phyloP scores from a whole-genome alignment of 176 grass and related monocot genomes.

The Eleusine indica region DNA sequence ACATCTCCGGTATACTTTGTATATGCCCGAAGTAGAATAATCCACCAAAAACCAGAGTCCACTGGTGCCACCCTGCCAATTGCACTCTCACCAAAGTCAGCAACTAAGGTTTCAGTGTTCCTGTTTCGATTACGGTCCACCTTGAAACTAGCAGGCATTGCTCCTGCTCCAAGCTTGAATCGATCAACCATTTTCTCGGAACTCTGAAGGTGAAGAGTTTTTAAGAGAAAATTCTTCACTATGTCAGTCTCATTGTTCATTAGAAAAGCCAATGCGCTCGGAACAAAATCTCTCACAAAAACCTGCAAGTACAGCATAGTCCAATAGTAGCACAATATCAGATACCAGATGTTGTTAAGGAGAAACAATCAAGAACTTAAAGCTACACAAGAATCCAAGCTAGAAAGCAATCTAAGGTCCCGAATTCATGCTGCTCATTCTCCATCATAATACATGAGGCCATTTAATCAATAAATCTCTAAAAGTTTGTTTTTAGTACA shows the following conservation, averaged over 20 bases:
- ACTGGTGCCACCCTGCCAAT: constrained; percentile 94
- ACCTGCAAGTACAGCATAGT: constrained; percentile 51
- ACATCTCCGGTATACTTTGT: constrained; percentile 87
- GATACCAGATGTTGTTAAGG: constrained; percentile 6
- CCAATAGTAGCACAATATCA: not conserved
- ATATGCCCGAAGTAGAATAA: constrained; percentile 96
- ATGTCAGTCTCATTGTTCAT: constrained; percentile 94
- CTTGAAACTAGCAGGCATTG: constrained; percentile 97
- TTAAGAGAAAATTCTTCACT: constrained; percentile 90
- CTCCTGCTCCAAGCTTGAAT: constrained; percentile 95
- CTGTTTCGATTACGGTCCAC: constrained; percentile 62
- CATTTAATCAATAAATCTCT: not conserved
- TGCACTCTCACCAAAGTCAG: constrained; percentile 90
- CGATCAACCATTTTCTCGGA: constrained; percentile 90
- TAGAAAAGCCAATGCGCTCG: constrained; percentile 87
- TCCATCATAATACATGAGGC: not conserved
- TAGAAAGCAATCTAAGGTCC: constrained; percentile 4
- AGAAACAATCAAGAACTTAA: not conserved
- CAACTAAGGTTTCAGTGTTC: constrained; percentile 75
- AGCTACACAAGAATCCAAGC: not conserved
- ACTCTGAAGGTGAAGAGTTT: constrained; percentile 84
- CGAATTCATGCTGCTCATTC: not conserved
- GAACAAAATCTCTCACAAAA: constrained; percentile 92
- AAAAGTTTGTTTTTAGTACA: not conserved
- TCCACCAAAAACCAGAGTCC: constrained; percentile 99